A percentile compares a stretch with the other conserved stretches of the same genome.
Evolutionary conservation across 1,139 yeast genomes (phyloP).

Genomic region (Yamadazyma spencermartinsiae): DNA sequence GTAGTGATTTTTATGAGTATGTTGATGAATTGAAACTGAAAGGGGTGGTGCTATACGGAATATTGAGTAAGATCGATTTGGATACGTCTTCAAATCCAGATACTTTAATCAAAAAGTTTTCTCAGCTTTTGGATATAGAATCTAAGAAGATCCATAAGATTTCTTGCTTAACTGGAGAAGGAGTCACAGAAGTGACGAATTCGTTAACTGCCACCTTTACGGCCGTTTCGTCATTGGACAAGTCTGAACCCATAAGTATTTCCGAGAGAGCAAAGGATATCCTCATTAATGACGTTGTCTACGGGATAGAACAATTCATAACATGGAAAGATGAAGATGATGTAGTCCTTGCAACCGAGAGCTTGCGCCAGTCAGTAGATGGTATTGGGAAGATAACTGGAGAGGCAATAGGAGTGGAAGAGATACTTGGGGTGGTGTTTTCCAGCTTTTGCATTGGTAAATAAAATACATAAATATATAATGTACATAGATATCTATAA

Average conservation of each 20-base stretch:
- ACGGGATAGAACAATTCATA: slow-evolving; percentile 65
- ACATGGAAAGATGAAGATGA: slow-evolving; percentile 56
- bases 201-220: slow-evolving; percentile 47
- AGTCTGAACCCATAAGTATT: slow-evolving; percentile 62
- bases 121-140: slow-evolving; percentile 2
- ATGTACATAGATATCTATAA: slow-evolving; percentile 7
- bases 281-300: slow-evolving; percentile 67
- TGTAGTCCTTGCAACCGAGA: slow-evolving; percentile 80
- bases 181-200: slow-evolving; percentile 47
- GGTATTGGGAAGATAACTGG: slow-evolving; percentile 95
- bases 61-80: slow-evolving; percentile 66
- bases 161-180: slow-evolving; percentile 63
- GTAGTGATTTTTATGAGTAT: slow-evolving; percentile 32
- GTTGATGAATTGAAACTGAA: slow-evolving; percentile 29
- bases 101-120: slow-evolving; percentile 2
- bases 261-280: slow-evolving; percentile 78
- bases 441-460: slow-evolving; percentile 94
- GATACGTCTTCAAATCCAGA: neutral
- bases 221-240: slow-evolving; percentile 46
- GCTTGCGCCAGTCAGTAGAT: slow-evolving; percentile 69
- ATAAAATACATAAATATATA: slow-evolving; percentile 26
- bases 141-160: slow-evolving; percentile 41
- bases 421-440: slow-evolving; percentile 86
- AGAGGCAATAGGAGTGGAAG: slow-evolving; percentile 84
- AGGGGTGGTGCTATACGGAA: slow-evolving; percentile 26